Conservation (phyloP, 345 rosid genomes). For the Rhizophora mangle region DNA sequence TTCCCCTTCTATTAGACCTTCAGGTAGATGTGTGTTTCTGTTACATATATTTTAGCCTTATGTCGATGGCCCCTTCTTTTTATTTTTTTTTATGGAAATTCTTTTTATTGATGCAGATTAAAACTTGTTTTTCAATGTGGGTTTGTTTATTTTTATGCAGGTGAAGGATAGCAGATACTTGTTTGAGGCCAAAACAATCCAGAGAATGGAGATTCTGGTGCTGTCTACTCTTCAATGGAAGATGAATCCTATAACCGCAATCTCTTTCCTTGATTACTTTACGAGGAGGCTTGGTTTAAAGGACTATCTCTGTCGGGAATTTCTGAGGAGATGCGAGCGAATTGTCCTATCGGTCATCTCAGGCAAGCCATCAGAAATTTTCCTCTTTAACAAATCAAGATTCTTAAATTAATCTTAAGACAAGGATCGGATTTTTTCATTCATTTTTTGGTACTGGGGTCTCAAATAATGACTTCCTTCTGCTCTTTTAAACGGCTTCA, state of each 20-base stretch:
- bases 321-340: slow-evolving; percentile 60
- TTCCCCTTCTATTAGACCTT: slow-evolving; percentile 76
- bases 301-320: slow-evolving; percentile 59
- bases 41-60: neutral
- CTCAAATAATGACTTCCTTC: no score
- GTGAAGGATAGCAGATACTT: slow-evolving; percentile 65
- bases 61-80: neutral
- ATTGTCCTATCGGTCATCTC: slow-evolving; percentile 58
- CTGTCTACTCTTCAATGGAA: slow-evolving; percentile 81
- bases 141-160: slow-evolving; percentile 32
- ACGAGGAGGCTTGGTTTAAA: slow-evolving; percentile 67
- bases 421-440: neutral
- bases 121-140: slow-evolving; percentile 7
- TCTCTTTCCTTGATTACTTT: slow-evolving; percentile 76
- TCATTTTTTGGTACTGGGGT: neutral
- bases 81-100: neutral
- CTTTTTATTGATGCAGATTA: neutral
- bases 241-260: slow-evolving; percentile 86
- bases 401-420: neutral
- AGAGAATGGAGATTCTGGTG: slow-evolving; percentile 93
- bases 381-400: neutral
- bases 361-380: slow-evolving; percentile 39
- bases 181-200: slow-evolving; percentile 82
- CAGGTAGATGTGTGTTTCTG: slow-evolving; percentile 46
- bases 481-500: slow-evolving; percentile 20